These are phyloP conservation scores for Russula ochroleuca DNA, from an alignment of 768 basidiomycete species.

Conservation along the genomic window DNA sequence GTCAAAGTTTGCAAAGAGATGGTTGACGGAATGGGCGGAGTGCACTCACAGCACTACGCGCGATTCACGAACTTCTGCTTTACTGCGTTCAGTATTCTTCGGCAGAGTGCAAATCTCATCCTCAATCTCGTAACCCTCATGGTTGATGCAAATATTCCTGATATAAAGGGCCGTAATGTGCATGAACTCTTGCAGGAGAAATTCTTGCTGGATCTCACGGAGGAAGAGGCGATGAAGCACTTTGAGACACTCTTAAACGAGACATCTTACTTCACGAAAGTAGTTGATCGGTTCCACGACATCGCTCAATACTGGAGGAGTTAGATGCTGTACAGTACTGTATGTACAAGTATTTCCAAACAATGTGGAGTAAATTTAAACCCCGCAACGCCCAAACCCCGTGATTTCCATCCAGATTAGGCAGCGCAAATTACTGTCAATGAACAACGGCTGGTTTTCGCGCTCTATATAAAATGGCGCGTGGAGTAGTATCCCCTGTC, in stretches of 20 bases:
- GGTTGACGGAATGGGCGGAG: conserved; percentile 99
- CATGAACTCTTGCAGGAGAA: conserved; percentile 93
- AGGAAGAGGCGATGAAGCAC: conserved; percentile 96
- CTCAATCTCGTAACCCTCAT: conserved; percentile 94
- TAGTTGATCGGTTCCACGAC: conserved; percentile 92
- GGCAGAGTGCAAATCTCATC: conserved; percentile 96
- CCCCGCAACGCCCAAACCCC: too few species aligned
- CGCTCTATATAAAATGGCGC: neutral
- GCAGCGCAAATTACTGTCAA: neutral
- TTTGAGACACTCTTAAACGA: conserved; percentile 93
- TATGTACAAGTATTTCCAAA: too few species aligned
- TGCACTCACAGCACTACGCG: conserved; percentile 89
- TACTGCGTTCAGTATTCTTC: conserved; percentile 94
- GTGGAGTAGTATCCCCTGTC: conserved; percentile 34
- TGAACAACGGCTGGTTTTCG: neutral
- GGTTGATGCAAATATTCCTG: conserved; percentile 97
- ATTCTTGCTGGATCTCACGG: conserved; percentile 88
- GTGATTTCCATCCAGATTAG: neutral
- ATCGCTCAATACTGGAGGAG: conserved; percentile 86
- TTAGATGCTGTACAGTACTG: conserved; percentile 34
- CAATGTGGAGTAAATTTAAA: too few species aligned
- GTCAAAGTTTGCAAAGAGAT: conserved; percentile 99
- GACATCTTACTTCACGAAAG: conserved; percentile 88
- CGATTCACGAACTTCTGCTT: conserved; percentile 96
- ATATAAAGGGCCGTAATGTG: conserved; percentile 88